A percentile compares a stretch with the other conserved stretches of the same genome.
phyloP scores from a whole-genome alignment of 805 yeast species.

The Sugiyamaella americana region DNA sequence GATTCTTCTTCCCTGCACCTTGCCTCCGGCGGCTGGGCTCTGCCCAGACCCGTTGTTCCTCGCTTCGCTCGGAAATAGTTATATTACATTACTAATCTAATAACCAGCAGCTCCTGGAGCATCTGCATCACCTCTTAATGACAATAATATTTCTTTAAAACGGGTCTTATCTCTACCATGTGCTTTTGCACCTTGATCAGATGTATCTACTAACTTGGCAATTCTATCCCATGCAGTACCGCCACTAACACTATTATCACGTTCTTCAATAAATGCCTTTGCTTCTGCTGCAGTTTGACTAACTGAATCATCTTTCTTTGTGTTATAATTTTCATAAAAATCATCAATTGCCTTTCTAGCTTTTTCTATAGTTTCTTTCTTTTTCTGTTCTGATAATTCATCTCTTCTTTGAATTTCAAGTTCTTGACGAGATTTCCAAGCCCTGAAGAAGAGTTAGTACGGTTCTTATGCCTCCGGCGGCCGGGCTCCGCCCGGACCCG shows the following conservation, averaged over 20 bases:
- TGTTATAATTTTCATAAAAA: constrained; percentile 85
- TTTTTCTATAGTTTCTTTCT: constrained; percentile 59
- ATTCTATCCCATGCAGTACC: constrained; percentile 58
- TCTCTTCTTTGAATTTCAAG: constrained; percentile 78
- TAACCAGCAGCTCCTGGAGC: constrained; percentile 77
- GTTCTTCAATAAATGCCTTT: constrained; percentile 60
- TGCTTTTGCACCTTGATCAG: constrained; percentile 41
- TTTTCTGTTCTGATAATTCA: constrained; percentile 55
- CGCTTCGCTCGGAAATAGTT: too few species aligned
- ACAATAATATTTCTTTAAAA: constrained; percentile 57
- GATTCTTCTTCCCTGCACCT: too few species aligned
- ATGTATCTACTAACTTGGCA: constrained; percentile 42
- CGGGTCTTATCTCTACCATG: constrained; percentile 56
- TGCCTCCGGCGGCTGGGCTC: too few species aligned
- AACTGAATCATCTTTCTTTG: constrained; percentile 66
- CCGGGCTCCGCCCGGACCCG: too few species aligned
- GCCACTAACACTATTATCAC: constrained; percentile 49
- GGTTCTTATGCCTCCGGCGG: too few species aligned
- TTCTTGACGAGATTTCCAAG: constrained; percentile 79
- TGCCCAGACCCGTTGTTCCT: too few species aligned
- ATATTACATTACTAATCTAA: too few species aligned
- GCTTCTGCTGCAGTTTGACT: constrained; percentile 62
- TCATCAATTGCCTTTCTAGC: constrained; percentile 85
- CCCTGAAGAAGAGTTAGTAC: constrained; percentile 27
- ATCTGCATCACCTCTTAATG: constrained; percentile 60